Evolutionary conservation across 306 rosid species (phyloP).

Genomic region (Cicer judaicum): DNA sequence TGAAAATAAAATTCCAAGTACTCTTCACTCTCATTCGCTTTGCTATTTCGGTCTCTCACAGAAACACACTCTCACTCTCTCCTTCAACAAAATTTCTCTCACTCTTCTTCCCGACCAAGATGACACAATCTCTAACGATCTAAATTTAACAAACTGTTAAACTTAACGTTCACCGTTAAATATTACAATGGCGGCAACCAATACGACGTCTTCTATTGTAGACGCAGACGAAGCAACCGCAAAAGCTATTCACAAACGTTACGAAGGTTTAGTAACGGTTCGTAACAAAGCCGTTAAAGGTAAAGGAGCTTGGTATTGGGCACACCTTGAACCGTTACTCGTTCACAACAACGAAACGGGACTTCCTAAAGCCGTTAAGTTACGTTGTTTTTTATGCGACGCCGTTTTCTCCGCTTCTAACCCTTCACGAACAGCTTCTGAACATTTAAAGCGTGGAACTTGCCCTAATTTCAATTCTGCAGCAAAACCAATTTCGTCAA

Average conservation of each 20-base stretch:
- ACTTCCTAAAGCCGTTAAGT: slow-evolving; percentile 85
- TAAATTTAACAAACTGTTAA: not conserved
- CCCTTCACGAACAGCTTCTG: slow-evolving; percentile 94
- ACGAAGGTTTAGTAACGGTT: slow-evolving; percentile 81
- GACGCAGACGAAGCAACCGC: slow-evolving; percentile 71
- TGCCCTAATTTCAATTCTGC: slow-evolving; percentile 83
- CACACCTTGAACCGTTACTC: slow-evolving; percentile 81
- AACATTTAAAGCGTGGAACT: slow-evolving; percentile 95
- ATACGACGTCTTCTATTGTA: slow-evolving; percentile 48
- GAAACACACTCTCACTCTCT: slow-evolving; percentile 24
- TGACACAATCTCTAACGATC: not conserved
- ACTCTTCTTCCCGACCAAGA: not conserved
- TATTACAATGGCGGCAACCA: slow-evolving; percentile 70
- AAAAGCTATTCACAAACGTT: slow-evolving; percentile 75
- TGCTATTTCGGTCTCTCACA: slow-evolving; percentile 43
- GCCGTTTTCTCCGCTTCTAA: slow-evolving; percentile 95
- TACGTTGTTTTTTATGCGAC: slow-evolving; percentile 82
- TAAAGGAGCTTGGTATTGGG: slow-evolving; percentile 99
- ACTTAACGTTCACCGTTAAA: not conserved
- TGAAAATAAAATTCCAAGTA: slow-evolving; percentile 37
- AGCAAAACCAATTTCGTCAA: slow-evolving; percentile 75
- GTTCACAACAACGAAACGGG: slow-evolving; percentile 75
- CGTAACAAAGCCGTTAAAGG: slow-evolving; percentile 90
- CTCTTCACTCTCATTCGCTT: slow-evolving; percentile 47
- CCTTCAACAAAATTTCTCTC: slow-evolving; percentile 18